A percentile compares a stretch with the other conserved stretches of the same genome.
These are phyloP conservation scores for Fragilaria crotonensis DNA, from an alignment of 108 stramenopile genomes.

Conservation along the genomic window DNA sequence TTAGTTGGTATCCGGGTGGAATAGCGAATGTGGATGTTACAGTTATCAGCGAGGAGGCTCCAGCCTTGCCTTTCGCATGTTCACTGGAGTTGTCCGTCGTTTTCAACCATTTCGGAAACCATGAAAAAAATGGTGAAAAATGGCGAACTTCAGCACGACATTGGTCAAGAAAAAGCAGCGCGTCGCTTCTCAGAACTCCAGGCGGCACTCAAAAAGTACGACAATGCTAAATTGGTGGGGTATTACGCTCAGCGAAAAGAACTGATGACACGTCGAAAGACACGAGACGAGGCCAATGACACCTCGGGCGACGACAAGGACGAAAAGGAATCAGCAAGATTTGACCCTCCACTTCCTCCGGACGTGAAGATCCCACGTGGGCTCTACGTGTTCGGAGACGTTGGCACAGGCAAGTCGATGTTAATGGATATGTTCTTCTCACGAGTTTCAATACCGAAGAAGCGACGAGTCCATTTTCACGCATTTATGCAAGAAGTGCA, in stretches of 20 bases:
- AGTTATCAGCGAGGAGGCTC: no score
- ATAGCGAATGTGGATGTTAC: no score
- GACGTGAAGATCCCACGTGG: conserved; percentile 58
- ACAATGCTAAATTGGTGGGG: not conserved
- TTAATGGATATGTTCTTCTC: conserved; percentile 92
- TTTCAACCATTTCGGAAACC: not conserved
- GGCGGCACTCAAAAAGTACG: not conserved
- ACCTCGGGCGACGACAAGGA: not conserved
- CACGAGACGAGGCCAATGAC: not conserved
- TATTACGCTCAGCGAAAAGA: not conserved
- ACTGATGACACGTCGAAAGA: not conserved
- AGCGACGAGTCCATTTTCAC: conserved; percentile 91
- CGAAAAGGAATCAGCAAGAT: not conserved
- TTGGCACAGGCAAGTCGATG: conserved; percentile 95
- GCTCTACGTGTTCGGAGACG: conserved; percentile 85
- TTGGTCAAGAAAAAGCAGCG: not conserved
- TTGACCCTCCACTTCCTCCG: not conserved
- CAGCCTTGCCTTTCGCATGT: no score
- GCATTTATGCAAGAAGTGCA: conserved; percentile 92
- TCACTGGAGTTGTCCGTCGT: no score
- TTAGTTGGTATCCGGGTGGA: no score
- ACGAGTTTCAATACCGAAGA: conserved; percentile 21
- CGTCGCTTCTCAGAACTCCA: not conserved
- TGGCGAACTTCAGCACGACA: not conserved
- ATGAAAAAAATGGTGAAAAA: not conserved